Evolutionary conservation across 148 eudicot genomes (phyloP), one percentile per base, ranked within the genome.

Genomic region (Nyssa sinensis): DNA sequence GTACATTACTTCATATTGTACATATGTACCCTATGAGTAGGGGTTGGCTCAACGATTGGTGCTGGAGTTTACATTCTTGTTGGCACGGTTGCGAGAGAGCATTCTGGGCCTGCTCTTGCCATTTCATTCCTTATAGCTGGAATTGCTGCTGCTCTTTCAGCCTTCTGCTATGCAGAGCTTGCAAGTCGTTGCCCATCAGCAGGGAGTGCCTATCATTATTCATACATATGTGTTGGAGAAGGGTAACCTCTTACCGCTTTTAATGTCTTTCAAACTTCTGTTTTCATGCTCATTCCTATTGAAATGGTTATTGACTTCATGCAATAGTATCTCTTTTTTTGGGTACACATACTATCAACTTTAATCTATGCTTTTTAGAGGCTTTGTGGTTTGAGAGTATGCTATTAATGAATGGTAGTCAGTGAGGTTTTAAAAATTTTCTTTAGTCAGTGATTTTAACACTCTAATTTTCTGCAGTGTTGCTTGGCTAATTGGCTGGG

Each of bases 181-280:
- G 92, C 97, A 55, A 89, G 97, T 82, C 93, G 98, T 13, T 92
- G 92, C 80, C 98, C 98, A 59, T 95, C 98, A 4, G 97, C 98
- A 64, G 98, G 98, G 66, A 95, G 98, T 85, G 98, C 98, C 71
- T 95, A 95, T 80, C 98, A 95, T 71, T 92, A 92, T 78, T 79
- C 97, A 5, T 92, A 92, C 78, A 88, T 92, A 34, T 92, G 97
- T 58, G 88, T 85, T 41, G 97, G 97, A 33, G 97, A 92, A 86
- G 92, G 97, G 97, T 92, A 79, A 83, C 69, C 73, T 53, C 57
- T 64, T 14, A 32, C n/a, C 16, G 17, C 53, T 66, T 39, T 25
- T 55, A 1, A 23, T 37, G 37, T 58, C 60, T 37, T 64, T 29
- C 24, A 23, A 68, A 57, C 25, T 7, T 25, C 35, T 32, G 21